Conservation (phyloP, 169 alveolate genomes). For the Plasmodium knowlesi region DNA sequence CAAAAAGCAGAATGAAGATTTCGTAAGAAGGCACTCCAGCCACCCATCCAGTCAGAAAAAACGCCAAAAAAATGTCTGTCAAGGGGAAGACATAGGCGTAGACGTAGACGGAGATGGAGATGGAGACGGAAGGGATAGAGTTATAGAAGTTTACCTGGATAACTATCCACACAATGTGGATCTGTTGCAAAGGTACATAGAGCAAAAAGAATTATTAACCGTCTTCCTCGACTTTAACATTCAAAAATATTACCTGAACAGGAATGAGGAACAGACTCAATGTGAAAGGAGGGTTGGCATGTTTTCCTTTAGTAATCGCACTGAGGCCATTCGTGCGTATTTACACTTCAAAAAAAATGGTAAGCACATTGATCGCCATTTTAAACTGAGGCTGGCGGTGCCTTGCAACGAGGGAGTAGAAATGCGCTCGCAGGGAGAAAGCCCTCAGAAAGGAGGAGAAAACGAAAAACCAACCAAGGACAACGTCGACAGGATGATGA, state of each 20-base stretch:
- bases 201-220: background rate
- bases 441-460: background rate
- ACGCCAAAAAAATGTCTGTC: background rate
- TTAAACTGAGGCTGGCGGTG: conserved; percentile 14
- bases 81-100: background rate
- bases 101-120: no score
- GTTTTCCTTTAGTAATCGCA: conserved; percentile 24
- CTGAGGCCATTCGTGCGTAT: conserved; percentile 51
- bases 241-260: background rate
- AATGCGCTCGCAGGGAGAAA: background rate
- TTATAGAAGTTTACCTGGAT: conserved; percentile 30
- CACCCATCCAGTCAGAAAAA: no score
- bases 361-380: background rate
- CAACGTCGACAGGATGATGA: conserved; percentile 35
- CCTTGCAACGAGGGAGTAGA: conserved; percentile 34
- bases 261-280: conserved; percentile 22
- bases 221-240: conserved; percentile 53
- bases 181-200: conserved; percentile 8
- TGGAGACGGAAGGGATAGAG: background rate
- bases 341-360: conserved; percentile 20
- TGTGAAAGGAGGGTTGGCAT: conserved; percentile 26
- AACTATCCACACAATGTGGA: conserved; percentile 14
- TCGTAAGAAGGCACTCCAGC: background rate
- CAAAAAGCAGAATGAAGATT: conserved; percentile 20
- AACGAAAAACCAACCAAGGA: background rate